Evolutionary conservation across 2,329 filamentous ascomycete genomes (phyloP).

Genomic region (Boeremia exigua): DNA sequence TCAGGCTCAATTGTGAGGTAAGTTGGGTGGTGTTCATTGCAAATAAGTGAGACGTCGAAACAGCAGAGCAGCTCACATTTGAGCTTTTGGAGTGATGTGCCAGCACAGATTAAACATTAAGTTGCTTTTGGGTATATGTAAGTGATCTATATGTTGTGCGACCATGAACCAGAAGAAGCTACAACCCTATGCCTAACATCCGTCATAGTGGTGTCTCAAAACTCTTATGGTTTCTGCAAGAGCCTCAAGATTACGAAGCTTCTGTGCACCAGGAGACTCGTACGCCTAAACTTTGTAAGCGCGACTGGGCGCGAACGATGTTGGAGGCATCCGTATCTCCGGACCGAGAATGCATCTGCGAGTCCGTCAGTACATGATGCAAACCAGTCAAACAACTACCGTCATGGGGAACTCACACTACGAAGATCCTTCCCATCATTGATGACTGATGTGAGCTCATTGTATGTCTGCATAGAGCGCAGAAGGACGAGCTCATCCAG

Average conservation of each 20-base stretch:
- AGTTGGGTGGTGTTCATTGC: neutral
- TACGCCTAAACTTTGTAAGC: constrained; percentile 22
- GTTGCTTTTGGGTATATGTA: too few species aligned
- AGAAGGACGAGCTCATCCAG: constrained; percentile 31
- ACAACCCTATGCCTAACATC: too few species aligned
- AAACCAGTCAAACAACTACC: too few species aligned
- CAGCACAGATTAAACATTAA: too few species aligned
- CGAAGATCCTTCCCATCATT: constrained; percentile 10
- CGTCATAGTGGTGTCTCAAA: too few species aligned
- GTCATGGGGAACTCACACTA: constrained; percentile 1
- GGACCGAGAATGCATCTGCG: constrained; percentile 3
- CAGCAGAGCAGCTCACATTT: too few species aligned
- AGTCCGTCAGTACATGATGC: neutral
- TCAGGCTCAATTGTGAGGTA: neutral
- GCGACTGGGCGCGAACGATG: constrained; percentile 12
- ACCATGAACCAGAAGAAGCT: too few species aligned
- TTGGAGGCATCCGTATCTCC: constrained; percentile 10
- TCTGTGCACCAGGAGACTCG: constrained; percentile 32
- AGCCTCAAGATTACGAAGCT: neutral
- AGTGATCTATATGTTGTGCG: too few species aligned
- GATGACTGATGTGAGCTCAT: neutral
- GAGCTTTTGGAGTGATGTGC: too few species aligned
- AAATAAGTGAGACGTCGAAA: too few species aligned
- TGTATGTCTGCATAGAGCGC: constrained; percentile 12
- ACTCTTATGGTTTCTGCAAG: too few species aligned